Evolutionary conservation across 2,329 filamentous ascomycete genomes (phyloP).

Genomic region (Lasiodiplodia sp.): DNA sequence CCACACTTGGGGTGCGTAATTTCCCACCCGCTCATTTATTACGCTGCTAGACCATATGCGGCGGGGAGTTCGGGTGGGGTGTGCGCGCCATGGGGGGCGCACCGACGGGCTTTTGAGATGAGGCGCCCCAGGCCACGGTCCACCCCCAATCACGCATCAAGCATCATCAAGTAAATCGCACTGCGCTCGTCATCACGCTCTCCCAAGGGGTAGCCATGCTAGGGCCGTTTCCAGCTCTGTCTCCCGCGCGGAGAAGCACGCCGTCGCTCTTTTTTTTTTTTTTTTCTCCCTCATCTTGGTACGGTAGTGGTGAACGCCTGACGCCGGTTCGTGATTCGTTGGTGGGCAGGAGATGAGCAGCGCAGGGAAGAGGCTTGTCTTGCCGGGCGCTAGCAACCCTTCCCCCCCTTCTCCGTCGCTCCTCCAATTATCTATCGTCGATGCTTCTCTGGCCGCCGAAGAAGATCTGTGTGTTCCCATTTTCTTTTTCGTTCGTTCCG

Average conservation of each 20-base stretch:
- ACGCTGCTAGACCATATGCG: background rate
- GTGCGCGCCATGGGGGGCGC: background rate
- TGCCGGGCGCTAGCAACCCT: background rate
- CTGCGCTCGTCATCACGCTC: background rate
- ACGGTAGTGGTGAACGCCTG: background rate
- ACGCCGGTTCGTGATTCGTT: constrained; percentile 4
- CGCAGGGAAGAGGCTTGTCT: constrained; percentile 2
- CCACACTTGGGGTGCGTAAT: constrained; percentile 10
- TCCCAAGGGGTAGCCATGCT: background rate
- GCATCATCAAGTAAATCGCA: background rate
- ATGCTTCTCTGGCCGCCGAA: background rate
- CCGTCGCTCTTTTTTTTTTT: background rate
- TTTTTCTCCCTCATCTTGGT: background rate
- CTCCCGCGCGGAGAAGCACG: too few relatives aligned
- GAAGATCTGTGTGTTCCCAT: background rate
- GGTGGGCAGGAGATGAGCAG: constrained; percentile 16
- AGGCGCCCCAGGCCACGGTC: background rate
- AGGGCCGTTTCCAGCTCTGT: background rate
- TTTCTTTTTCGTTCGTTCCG: background rate
- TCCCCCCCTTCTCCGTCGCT: background rate
- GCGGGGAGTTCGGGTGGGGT: background rate
- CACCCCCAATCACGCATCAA: background rate
- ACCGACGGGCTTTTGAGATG: background rate
- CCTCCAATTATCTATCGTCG: background rate
- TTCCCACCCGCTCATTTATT: constrained; percentile 8